Conservation (phyloP, 2,329 filamentous ascomycete genomes). For the Diaporthe sp. region DNA sequence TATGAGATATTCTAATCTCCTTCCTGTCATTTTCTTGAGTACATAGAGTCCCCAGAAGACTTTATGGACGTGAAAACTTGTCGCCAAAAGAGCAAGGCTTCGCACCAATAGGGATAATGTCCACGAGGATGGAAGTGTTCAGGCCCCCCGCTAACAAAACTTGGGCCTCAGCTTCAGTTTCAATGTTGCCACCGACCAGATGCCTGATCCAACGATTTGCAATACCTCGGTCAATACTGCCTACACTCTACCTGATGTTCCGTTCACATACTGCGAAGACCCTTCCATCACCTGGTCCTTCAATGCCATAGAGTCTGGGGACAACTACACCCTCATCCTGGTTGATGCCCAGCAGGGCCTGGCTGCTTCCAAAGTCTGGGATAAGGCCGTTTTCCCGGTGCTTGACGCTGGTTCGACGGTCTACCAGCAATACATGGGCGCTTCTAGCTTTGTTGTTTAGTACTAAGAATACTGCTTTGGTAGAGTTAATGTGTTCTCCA, state of each 20-base stretch:
- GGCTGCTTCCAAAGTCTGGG: conserved; percentile 13
- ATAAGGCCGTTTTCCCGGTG: conserved; percentile 2
- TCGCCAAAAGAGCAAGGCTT: not conserved
- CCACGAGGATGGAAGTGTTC: not conserved
- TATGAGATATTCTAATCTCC: conserved; percentile 44
- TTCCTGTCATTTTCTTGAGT: not conserved
- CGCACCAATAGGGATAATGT: not conserved
- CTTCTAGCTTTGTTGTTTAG: not conserved
- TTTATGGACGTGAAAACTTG: not conserved
- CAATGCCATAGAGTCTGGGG: conserved; percentile 23
- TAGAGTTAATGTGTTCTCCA: too few species aligned
- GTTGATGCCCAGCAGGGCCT: not conserved
- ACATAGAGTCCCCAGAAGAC: not conserved
- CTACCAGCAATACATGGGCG: conserved; percentile 14
- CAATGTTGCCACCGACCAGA: conserved; percentile 42
- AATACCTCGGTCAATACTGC: conserved; percentile 33
- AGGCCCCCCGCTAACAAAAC: not conserved
- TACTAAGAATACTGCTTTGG: not conserved
- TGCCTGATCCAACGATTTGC: conserved; percentile 39
- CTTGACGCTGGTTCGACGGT: not conserved
- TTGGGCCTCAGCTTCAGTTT: conserved; percentile 40
- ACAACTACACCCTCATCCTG: conserved; percentile 22
- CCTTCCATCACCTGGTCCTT: conserved; percentile 50
- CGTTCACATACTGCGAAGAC: conserved; percentile 64
- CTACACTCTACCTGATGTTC: conserved; percentile 61